phyloP scores from a whole-genome alignment of 768 basidiomycete species.

The Tulasnella sp. region DNA sequence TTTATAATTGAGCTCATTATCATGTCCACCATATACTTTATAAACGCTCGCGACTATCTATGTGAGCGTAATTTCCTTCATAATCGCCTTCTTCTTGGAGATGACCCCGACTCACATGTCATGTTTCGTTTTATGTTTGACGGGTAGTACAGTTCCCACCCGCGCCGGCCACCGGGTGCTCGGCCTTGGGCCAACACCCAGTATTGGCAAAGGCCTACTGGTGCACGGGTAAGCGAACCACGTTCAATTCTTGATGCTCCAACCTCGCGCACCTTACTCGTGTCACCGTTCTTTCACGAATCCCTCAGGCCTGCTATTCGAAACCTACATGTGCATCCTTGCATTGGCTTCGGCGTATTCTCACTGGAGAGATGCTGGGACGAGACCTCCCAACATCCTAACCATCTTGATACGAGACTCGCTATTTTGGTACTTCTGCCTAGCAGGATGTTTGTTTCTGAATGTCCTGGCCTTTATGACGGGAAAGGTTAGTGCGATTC shows the following conservation, averaged over 20 bases:
- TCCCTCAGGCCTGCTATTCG: not conserved
- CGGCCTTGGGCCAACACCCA: not conserved
- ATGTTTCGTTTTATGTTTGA: not conserved
- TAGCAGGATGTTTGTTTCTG: not conserved
- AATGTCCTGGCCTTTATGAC: not conserved
- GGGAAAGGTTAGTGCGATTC: not conserved
- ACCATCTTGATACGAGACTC: not conserved
- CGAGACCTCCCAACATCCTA: not conserved
- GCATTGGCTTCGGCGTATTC: not conserved
- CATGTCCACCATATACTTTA: not conserved
- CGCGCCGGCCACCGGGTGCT: not conserved
- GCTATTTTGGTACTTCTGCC: not conserved
- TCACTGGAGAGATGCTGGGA: not conserved
- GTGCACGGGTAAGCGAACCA: not conserved
- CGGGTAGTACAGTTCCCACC: not conserved
- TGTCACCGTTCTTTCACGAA: not conserved
- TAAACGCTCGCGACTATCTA: not conserved
- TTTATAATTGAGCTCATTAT: not conserved
- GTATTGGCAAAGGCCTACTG: not conserved
- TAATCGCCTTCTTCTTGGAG: not conserved
- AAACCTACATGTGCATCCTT: not conserved
- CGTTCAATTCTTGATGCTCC: rapidly evolving
- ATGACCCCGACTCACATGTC: not conserved
- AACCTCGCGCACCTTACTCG: not conserved
- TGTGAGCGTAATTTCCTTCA: not conserved